Evolutionary conservation across 2,329 filamentous ascomycete genomes (phyloP).

Genomic region (Sclerotinia sclerotiorum): DNA sequence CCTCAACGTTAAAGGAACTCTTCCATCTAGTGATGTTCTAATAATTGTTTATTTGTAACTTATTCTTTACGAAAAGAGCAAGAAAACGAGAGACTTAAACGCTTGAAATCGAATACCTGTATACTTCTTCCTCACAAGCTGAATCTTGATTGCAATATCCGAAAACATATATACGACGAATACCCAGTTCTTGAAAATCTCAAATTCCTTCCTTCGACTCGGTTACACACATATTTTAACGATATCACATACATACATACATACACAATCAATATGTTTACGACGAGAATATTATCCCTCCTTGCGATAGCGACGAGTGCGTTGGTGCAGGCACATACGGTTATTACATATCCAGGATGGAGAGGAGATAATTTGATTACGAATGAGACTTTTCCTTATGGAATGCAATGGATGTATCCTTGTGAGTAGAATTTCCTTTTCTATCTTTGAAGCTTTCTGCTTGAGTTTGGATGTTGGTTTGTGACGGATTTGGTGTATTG

Average conservation of each 20-base stretch:
- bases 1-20: not conserved
- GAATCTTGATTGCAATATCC: not conserved
- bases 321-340: conserved; percentile 44
- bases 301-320: conserved; percentile 11
- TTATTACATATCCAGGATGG: conserved; percentile 44
- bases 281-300: conserved; percentile 3
- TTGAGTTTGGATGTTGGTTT: not conserved
- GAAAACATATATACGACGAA: not conserved
- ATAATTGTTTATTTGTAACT: not conserved
- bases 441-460: not conserved
- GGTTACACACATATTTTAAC: not conserved
- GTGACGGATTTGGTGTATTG: not conserved
- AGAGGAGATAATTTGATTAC: conserved; percentile 44
- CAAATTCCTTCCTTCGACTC: not conserved
- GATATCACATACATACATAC: not conserved
- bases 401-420: conserved; percentile 44
- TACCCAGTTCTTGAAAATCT: not conserved
- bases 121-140: not conserved
- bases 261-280: conserved; percentile 8
- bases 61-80: not conserved
- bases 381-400: conserved; percentile 42
- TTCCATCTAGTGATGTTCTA: conserved; percentile 8
- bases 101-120: not conserved
- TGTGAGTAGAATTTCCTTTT: conserved; percentile 37
- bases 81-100: not conserved